These are phyloP conservation scores for Toxicodendron radicans DNA, from an alignment of 345 rosid species.

Conservation along the genomic window DNA sequence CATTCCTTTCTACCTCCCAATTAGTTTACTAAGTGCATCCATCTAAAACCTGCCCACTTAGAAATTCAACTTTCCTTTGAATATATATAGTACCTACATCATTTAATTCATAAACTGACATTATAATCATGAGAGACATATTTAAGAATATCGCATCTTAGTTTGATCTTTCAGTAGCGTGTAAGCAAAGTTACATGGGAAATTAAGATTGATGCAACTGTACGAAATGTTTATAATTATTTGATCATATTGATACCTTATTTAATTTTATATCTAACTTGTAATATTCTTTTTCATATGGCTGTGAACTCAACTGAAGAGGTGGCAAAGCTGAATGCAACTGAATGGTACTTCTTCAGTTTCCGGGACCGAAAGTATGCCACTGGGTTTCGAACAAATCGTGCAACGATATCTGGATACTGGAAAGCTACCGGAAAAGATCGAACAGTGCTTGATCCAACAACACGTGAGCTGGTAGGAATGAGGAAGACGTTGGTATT, in stretches of 20 bases:
- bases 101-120: constrained; percentile 14
- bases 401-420: constrained; percentile 83
- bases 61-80: not conserved
- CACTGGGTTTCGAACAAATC: constrained; percentile 84
- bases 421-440: constrained; percentile 99
- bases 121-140: not conserved
- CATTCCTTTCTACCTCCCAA: constrained; percentile 1
- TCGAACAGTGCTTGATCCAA: constrained; percentile 74
- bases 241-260: no score
- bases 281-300: not conserved
- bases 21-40: not conserved
- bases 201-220: not conserved
- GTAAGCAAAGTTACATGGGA: not conserved
- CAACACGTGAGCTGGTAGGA: constrained; percentile 65
- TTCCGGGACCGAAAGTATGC: constrained; percentile 92
- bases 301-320: constrained; percentile 32
- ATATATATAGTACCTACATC: not conserved
- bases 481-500: constrained; percentile 98
- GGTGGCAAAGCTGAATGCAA: constrained; percentile 92
- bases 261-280: no score
- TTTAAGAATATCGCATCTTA: not conserved
- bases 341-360: constrained; percentile 97
- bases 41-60: not conserved
- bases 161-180: not conserved
- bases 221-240: no score